Evolutionary conservation across 2,329 filamentous ascomycete species (phyloP), one percentile per base, ranked within the genome.

Genomic region (Nannizziopsis barbatae): DNA sequence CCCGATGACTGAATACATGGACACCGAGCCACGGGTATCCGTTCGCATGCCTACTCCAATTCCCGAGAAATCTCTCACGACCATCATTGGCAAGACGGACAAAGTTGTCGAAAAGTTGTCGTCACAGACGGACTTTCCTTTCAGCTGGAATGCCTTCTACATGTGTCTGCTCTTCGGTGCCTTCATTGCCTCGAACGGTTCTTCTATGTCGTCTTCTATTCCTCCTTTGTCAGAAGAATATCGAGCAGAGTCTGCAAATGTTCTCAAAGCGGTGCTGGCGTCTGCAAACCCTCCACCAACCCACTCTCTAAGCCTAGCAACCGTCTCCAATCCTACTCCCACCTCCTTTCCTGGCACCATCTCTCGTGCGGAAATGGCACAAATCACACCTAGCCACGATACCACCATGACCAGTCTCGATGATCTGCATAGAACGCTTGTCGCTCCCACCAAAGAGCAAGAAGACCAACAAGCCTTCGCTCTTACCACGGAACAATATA

Each of bases 131-230:
- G 82, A 86, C 57, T 85, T 89, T 59, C 86, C 87, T 45, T 71
- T 71, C 60, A 71, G 69, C 61, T 72, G 69, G 69, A 71, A 72
- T 79, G 86, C 60, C 71, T 96, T 59, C 75, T 96, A 65, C 83
- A 94, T 95, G 87, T 84, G 95, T 57, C 84, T 98, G 62, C 83
- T 98, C 47, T 89, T 95, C 55, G 92, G 92, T 62, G 92, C 92
- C 46, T 95, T 95, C 63, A 88, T 96, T 58, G 84, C 92, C 53
- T 95, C 90, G 30, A 93, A 89, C 69, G 80, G 80, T 57, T 78
- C 80, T 39, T 74, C 81, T 15, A 71, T 76, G n/a, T 58, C 68
- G 3, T 57, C 81, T 35, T 79, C 80, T 56, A 81, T 71, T 31
- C 68, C 69, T 7, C 60, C 65, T 38, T 57, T 72, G 12, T 69